A percentile compares a stretch with the other conserved stretches of the same genome.
These are phyloP conservation scores for Encephalitozoon romaleae DNA, from an alignment of 371 early-diverging fungal species.

Conservation along the genomic window DNA sequence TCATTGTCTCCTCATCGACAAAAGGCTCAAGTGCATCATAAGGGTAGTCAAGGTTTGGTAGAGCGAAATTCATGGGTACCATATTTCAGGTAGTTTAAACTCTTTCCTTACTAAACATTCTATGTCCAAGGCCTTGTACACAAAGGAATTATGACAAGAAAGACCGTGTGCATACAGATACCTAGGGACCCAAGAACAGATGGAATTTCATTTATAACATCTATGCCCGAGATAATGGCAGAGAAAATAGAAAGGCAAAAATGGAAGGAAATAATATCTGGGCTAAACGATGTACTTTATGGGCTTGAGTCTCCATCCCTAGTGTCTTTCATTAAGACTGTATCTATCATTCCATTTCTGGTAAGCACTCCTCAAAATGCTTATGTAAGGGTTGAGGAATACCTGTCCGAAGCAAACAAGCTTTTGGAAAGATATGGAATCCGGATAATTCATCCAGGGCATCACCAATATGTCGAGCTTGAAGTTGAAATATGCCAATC, in stretches of 20 bases:
- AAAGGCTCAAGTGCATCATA: constrained; percentile 53
- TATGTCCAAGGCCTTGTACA: not conserved
- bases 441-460: not conserved
- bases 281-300: not conserved
- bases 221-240: not conserved
- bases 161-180: not conserved
- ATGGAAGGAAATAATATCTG: not conserved
- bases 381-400: not conserved
- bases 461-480: constrained; percentile 1
- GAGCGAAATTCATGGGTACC: constrained; percentile 12
- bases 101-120: not conserved
- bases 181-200: constrained; percentile 1
- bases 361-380: not conserved
- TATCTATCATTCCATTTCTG: not conserved
- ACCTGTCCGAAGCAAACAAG: not conserved
- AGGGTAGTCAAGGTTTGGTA: constrained; percentile 47
- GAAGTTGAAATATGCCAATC: not conserved
- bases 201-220: not conserved
- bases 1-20: constrained; percentile 74
- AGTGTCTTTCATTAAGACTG: not conserved
- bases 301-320: not conserved
- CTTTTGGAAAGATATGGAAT: not conserved
- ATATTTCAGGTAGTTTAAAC: not conserved
- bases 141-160: not conserved
- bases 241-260: not conserved